Evolutionary conservation across 1,284 basidiomycete genomes (phyloP).

Genomic region (Malassezia globosa): DNA sequence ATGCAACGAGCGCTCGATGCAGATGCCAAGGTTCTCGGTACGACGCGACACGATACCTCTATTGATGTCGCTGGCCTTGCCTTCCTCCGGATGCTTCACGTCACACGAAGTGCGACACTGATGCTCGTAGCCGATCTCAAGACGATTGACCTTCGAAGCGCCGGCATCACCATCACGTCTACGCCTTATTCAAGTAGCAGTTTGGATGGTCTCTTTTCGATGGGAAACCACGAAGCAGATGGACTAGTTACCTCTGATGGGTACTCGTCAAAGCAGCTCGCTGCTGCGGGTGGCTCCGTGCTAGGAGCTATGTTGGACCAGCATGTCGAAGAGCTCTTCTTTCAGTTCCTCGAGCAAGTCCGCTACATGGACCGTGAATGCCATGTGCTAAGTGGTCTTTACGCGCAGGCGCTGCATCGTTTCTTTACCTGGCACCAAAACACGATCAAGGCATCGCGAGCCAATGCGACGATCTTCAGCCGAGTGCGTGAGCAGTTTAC

Average conservation of each 20-base stretch:
- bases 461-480: slow-evolving; percentile 59
- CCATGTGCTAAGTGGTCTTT: slow-evolving; percentile 72
- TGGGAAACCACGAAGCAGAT: slow-evolving; percentile 6
- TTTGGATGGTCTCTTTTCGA: slow-evolving; percentile 12
- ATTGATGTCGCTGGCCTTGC: slow-evolving; percentile 52
- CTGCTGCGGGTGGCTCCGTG: slow-evolving; percentile 24
- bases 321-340: slow-evolving; percentile 89
- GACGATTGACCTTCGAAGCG: slow-evolving; percentile 63
- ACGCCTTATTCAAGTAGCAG: not conserved
- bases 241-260: slow-evolving; percentile 19
- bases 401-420: slow-evolving; percentile 60
- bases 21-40: not conserved
- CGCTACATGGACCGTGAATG: slow-evolving; percentile 86
- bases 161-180: slow-evolving; percentile 25
- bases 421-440: slow-evolving; percentile 75
- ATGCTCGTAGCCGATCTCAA: slow-evolving; percentile 82
- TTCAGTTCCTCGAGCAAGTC: slow-evolving; percentile 75
- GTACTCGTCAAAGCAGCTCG: slow-evolving; percentile 22
- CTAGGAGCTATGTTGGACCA: slow-evolving; percentile 69
- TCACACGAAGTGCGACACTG: slow-evolving; percentile 71
- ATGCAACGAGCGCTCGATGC: slow-evolving; percentile 31
- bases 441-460: slow-evolving; percentile 14
- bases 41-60: slow-evolving; percentile 3
- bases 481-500: slow-evolving; percentile 84
- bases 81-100: slow-evolving; percentile 77